Evolutionary conservation across 1,284 basidiomycete species (phyloP).

Genomic region (Ganoderma resinaceum): DNA sequence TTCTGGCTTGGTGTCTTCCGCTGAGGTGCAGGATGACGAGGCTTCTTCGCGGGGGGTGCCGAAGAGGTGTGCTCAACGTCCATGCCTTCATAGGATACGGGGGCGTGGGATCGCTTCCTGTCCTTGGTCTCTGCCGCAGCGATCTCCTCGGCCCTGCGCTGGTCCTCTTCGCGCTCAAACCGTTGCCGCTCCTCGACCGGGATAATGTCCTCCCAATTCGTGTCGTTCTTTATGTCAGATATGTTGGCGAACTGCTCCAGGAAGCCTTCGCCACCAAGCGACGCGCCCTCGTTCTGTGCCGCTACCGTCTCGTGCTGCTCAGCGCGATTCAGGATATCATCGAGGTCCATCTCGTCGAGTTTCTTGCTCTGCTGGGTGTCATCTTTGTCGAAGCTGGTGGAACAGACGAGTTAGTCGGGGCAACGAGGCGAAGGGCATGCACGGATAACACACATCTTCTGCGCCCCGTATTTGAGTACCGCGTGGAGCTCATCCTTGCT

Average conservation of each 20-base stretch:
- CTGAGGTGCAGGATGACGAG: constrained; percentile 69
- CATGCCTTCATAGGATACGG: constrained; percentile 91
- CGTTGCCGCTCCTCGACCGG: constrained; percentile 91
- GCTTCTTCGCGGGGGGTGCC: constrained; percentile 72
- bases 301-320: constrained; percentile 97
- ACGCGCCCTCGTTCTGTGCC: constrained; percentile 79
- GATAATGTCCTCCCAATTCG: constrained; percentile 99
- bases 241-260: constrained; percentile 95
- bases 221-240: constrained; percentile 97
- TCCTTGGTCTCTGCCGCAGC: constrained; percentile 71
- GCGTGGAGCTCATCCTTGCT: constrained; percentile 98
- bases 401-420: constrained; percentile 21
- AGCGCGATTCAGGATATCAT: constrained; percentile 96
- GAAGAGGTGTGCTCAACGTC: constrained; percentile 79
- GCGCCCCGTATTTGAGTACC: constrained; percentile 99
- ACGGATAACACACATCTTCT: constrained; percentile 79
- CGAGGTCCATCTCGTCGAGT: constrained; percentile 98
- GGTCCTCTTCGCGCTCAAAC: constrained; percentile 85
- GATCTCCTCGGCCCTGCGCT: constrained; percentile 72
- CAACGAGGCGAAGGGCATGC: constrained; percentile 16
- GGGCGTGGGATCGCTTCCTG: constrained; percentile 86
- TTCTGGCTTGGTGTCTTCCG: constrained; percentile 90
- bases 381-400: constrained; percentile 91
- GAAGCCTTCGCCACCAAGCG: constrained; percentile 97
- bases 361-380: constrained; percentile 93